Evolutionary conservation across 176 grass and related monocot genomes (phyloP).

Genomic region (Hordeum marinum): DNA sequence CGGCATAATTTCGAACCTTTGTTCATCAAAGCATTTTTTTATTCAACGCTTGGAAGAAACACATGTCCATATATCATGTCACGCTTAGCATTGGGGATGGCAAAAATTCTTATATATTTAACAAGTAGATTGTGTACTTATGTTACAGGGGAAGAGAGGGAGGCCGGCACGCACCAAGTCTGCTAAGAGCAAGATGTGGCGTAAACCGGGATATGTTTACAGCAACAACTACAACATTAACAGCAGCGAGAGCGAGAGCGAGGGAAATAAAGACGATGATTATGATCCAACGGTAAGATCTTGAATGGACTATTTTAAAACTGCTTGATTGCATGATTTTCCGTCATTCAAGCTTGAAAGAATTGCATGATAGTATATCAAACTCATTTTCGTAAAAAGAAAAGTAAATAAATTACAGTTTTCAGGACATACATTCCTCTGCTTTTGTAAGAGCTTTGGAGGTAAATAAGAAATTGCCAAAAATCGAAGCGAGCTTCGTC

Average conservation of each 20-base stretch:
- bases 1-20: too few relatives aligned
- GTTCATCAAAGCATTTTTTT: too few relatives aligned
- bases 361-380: neutral
- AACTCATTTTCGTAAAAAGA: neutral
- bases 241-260: neutral
- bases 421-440: neutral
- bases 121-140: too few relatives aligned
- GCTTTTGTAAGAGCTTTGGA: constrained; percentile 9
- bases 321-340: neutral
- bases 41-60: too few relatives aligned
- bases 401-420: neutral
- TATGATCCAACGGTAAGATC: neutral
- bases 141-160: neutral
- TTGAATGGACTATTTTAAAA: neutral
- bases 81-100: too few relatives aligned
- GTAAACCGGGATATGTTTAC: neutral
- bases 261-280: neutral
- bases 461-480: constrained; percentile 8
- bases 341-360: neutral
- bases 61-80: too few relatives aligned
- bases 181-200: neutral
- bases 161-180: neutral
- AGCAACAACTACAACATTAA: neutral
- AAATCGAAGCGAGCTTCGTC: constrained; percentile 4
- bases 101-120: too few relatives aligned